These are phyloP conservation scores for Apodospora peruviana DNA, from an alignment of 495 filamentous ascomycete genomes.

Conservation along the genomic window DNA sequence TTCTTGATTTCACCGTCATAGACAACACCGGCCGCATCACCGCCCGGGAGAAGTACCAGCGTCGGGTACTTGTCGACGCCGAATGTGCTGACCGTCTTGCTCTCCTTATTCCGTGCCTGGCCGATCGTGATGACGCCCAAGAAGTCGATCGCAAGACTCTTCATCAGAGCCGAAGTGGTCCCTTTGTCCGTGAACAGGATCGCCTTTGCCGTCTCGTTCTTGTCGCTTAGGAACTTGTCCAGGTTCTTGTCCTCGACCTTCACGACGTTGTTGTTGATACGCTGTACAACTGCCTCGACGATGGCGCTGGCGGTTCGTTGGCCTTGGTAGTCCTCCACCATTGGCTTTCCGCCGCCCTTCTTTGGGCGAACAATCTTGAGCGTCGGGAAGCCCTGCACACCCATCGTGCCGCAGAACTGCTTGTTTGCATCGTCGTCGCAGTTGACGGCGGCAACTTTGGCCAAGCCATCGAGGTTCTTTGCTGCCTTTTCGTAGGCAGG, in stretches of 20 bases:
- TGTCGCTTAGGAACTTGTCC: slow-evolving; percentile 66
- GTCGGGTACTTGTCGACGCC: slow-evolving; percentile 73
- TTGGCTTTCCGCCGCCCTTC: slow-evolving; percentile 69
- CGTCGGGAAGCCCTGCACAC: slow-evolving; percentile 92
- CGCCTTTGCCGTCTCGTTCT: slow-evolving; percentile 74
- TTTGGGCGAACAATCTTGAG: slow-evolving; percentile 87
- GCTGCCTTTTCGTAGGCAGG: slow-evolving; percentile 94
- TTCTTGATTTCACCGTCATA: slow-evolving; percentile 89
- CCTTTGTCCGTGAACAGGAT: slow-evolving; percentile 95
- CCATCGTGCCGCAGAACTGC: slow-evolving; percentile 77
- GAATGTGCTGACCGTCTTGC: slow-evolving; percentile 63
- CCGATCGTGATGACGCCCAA: slow-evolving; percentile 74
- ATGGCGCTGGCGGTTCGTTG: slow-evolving; percentile 76
- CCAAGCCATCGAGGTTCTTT: slow-evolving; percentile 78
- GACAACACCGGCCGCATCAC: slow-evolving; percentile 58
- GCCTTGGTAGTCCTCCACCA: slow-evolving; percentile 91
- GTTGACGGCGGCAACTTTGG: slow-evolving; percentile 90
- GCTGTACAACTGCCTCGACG: slow-evolving; percentile 74
- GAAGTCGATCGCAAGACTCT: slow-evolving; percentile 86
- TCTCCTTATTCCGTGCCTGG: slow-evolving; percentile 82
- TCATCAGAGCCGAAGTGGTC: slow-evolving; percentile 72
- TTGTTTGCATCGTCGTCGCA: slow-evolving; percentile 97
- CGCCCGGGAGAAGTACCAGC: slow-evolving; percentile 73
- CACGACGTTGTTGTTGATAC: slow-evolving; percentile 91
- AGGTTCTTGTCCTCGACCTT: slow-evolving; percentile 76